A percentile compares a stretch with the other conserved stretches of the same genome.
These are phyloP conservation scores for Trichoderma koningiopsis DNA, from an alignment of 2,329 filamentous ascomycete species.

Conservation along the genomic window DNA sequence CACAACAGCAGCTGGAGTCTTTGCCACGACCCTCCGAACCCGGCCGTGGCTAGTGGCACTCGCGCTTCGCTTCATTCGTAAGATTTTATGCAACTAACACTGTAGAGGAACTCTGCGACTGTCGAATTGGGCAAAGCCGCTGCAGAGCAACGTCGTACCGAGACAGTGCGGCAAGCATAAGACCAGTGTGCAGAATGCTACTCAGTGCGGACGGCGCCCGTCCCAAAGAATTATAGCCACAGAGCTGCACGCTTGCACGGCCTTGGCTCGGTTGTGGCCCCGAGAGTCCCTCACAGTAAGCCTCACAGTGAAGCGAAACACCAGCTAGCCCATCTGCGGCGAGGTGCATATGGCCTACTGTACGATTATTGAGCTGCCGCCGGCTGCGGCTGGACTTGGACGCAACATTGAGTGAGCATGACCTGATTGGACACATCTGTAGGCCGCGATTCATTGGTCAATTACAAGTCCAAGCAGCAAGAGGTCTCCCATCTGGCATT, in stretches of 20 bases:
- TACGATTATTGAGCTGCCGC: conserved; percentile 8
- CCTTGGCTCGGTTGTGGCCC: conserved; percentile 17
- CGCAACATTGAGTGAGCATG: neutral
- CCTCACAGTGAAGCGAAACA: conserved; percentile 15
- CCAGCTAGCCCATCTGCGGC: neutral
- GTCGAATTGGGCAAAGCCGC: neutral
- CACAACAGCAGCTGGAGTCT: neutral
- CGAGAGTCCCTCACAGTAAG: conserved; percentile 22
- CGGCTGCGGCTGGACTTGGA: neutral
- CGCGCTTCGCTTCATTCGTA: conserved; percentile 16
- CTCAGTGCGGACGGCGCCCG: conserved; percentile 1
- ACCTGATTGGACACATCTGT: neutral
- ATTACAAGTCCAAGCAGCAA: neutral
- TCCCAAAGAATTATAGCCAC: neutral
- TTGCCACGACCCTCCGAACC: conserved; percentile 14
- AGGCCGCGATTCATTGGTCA: neutral
- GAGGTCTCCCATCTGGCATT: neutral
- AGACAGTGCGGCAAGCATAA: neutral
- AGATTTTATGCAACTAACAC: neutral
- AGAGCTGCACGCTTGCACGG: conserved; percentile 7
- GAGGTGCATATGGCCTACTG: neutral
- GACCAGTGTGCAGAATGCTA: neutral
- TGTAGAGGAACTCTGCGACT: conserved; percentile 13
- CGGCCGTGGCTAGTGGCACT: conserved; percentile 9
- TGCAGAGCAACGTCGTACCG: conserved; percentile 3